Percentiles rank a stretch among this genome's conserved stretches.
Evolutionary conservation across 208 protist species (phyloP).

Genomic region (Leishmania arabica): DNA sequence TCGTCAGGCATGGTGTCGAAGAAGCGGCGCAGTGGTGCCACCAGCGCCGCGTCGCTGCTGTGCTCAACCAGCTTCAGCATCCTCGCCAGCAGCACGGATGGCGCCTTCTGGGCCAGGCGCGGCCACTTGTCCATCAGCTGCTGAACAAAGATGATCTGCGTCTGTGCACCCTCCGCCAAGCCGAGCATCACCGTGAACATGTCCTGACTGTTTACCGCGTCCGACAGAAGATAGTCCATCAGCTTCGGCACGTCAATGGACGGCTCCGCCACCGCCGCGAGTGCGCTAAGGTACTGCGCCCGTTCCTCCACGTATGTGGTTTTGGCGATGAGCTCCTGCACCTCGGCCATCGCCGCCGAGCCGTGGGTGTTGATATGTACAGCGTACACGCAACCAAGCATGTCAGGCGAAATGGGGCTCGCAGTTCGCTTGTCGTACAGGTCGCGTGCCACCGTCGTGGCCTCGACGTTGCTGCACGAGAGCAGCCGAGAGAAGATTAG

Average conservation of each 20-base stretch:
- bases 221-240: constrained; percentile 70
- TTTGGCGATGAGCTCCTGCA: constrained; percentile 46
- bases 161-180: constrained; percentile 37
- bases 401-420: constrained; percentile 50
- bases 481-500: constrained; percentile 55
- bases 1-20: constrained; percentile 14
- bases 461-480: constrained; percentile 31
- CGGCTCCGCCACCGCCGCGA: constrained; percentile 40
- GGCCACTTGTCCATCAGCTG: constrained; percentile 51
- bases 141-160: constrained; percentile 30
- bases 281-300: constrained; percentile 49
- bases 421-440: constrained; percentile 44
- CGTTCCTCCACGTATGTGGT: constrained; percentile 57
- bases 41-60: constrained; percentile 37
- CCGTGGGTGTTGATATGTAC: constrained; percentile 47
- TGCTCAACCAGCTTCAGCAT: constrained; percentile 57
- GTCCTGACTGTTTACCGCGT: constrained; percentile 69
- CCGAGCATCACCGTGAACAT: constrained; percentile 47
- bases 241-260: constrained; percentile 40
- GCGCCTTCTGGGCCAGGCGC: constrained; percentile 45
- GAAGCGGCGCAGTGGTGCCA: constrained; percentile 49
- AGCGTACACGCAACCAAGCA: constrained; percentile 48
- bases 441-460: constrained; percentile 36
- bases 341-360: constrained; percentile 39
- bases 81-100: constrained; percentile 49